Evolutionary conservation across 1,284 basidiomycete genomes (phyloP).

Genomic region (Fomes fomentarius): DNA sequence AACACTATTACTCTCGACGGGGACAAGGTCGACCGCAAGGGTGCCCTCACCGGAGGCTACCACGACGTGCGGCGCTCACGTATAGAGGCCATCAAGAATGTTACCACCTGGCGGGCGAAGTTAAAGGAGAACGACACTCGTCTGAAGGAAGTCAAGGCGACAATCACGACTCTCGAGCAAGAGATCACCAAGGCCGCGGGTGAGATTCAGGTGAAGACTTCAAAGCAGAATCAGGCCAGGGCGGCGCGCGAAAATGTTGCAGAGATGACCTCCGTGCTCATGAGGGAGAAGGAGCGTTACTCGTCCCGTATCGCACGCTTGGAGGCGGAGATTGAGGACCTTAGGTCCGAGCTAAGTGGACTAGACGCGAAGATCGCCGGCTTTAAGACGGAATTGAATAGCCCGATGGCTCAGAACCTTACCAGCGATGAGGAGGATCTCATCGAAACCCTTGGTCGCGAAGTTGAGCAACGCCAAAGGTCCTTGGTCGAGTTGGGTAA

Average conservation of each 20-base stretch:
- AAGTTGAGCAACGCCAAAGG: conserved; percentile 78
- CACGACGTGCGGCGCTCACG: conserved; percentile 91
- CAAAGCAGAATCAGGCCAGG: conserved; percentile 73
- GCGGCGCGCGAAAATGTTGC: conserved; percentile 71
- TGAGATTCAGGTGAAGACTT: conserved; percentile 71
- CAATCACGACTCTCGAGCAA: conserved; percentile 80
- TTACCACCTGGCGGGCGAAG: conserved; percentile 79
- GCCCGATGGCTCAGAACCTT: conserved; percentile 77
- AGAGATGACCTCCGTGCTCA: conserved; percentile 64
- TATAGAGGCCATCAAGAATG: conserved; percentile 83
- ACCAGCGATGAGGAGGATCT: conserved; percentile 72
- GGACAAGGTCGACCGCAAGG: conserved; percentile 97
- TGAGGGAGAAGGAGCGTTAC: conserved; percentile 75
- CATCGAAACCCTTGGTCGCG: conserved; percentile 74
- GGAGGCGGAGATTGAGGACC: conserved; percentile 71
- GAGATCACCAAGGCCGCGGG: conserved; percentile 83
- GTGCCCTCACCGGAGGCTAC: conserved; percentile 94
- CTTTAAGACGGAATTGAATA: conserved; percentile 74
- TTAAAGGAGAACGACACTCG: conserved; percentile 69
- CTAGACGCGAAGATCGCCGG: conserved; percentile 64
- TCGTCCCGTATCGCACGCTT: conserved; percentile 65
- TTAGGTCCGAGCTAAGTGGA: conserved; percentile 70
- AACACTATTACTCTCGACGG: conserved; percentile 98
- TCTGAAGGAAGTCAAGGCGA: conserved; percentile 74
- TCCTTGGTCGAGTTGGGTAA: conserved; percentile 71